These are phyloP conservation scores for Reutealis trisperma DNA, from an alignment of 345 rosid genomes.

Conservation along the genomic window DNA sequence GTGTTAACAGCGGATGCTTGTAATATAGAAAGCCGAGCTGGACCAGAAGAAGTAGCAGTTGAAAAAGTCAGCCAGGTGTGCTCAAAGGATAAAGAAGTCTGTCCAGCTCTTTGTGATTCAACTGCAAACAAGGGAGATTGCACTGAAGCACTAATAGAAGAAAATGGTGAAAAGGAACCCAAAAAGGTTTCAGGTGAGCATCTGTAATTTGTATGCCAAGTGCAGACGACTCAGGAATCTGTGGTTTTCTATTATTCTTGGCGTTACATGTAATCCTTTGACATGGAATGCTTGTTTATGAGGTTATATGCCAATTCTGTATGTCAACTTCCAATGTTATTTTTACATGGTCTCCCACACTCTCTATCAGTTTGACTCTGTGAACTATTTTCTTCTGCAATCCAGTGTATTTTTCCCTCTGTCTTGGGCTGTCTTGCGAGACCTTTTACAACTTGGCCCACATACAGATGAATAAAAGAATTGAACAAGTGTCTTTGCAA, in stretches of 20 bases:
- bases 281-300: background rate
- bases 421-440: too few relatives aligned
- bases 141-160: constrained; percentile 32
- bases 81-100: constrained; percentile 29
- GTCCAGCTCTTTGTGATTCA: constrained; percentile 34
- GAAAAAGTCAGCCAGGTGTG: constrained; percentile 30
- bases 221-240: background rate
- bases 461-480: too few relatives aligned
- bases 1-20: constrained; percentile 27
- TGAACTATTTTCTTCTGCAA: too few relatives aligned
- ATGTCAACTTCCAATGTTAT: background rate
- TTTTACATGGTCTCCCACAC: background rate
- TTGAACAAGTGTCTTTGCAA: background rate
- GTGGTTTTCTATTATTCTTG: background rate
- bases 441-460: too few relatives aligned
- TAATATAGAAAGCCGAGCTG: constrained; percentile 32
- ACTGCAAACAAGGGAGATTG: constrained; percentile 31
- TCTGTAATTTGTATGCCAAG: background rate
- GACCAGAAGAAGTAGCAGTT: constrained; percentile 21
- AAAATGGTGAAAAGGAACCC: constrained; percentile 32
- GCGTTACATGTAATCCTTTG: too few relatives aligned
- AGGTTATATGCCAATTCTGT: background rate
- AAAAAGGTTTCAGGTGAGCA: constrained; percentile 46
- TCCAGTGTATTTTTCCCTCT: too few relatives aligned
- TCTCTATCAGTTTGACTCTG: background rate